These are phyloP conservation scores for Euphorbia pulcherrima DNA, from an alignment of 345 rosid species.

Conservation along the genomic window DNA sequence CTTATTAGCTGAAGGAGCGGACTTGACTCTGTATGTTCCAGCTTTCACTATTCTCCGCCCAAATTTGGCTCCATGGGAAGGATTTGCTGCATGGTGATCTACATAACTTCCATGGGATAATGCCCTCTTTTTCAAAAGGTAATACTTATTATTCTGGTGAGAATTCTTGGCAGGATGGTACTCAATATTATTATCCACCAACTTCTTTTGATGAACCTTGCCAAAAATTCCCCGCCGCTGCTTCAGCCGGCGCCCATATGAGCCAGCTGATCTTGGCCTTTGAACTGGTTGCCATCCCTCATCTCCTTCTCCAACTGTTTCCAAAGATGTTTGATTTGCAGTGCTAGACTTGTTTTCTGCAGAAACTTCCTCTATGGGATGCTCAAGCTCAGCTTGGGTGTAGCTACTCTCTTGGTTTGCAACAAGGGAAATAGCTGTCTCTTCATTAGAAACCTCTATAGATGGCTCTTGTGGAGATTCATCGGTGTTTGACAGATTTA, in stretches of 20 bases:
- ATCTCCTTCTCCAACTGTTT: conserved; percentile 62
- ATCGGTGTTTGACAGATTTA: conserved; percentile 34
- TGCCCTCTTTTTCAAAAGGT: conserved; percentile 63
- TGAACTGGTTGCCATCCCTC: conserved; percentile 99
- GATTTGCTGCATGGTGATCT: conserved; percentile 48
- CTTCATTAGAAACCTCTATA: conserved; percentile 56
- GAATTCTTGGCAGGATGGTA: conserved; percentile 45
- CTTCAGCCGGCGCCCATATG: conserved; percentile 65
- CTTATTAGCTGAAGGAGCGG: conserved; percentile 50
- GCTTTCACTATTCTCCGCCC: conserved; percentile 75
- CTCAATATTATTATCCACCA: conserved; percentile 48
- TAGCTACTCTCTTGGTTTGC: conserved; percentile 38
- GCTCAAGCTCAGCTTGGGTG: conserved; percentile 38
- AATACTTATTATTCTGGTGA: conserved; percentile 56
- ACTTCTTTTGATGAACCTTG: conserved; percentile 74
- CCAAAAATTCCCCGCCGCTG: conserved; percentile 79
- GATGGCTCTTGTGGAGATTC: conserved; percentile 41
- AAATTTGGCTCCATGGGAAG: conserved; percentile 62
- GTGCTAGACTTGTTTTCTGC: conserved; percentile 32
- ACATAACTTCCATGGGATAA: conserved; percentile 56
- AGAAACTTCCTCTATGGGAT: conserved; percentile 43
- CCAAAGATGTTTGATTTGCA: conserved; percentile 34
- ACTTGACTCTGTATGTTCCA: conserved; percentile 79
- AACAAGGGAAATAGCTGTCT: conserved; percentile 31
- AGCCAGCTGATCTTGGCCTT: conserved; percentile 77